These are phyloP conservation scores for Poa annua DNA, from an alignment of 176 grass and related monocot species.

Conservation along the genomic window DNA sequence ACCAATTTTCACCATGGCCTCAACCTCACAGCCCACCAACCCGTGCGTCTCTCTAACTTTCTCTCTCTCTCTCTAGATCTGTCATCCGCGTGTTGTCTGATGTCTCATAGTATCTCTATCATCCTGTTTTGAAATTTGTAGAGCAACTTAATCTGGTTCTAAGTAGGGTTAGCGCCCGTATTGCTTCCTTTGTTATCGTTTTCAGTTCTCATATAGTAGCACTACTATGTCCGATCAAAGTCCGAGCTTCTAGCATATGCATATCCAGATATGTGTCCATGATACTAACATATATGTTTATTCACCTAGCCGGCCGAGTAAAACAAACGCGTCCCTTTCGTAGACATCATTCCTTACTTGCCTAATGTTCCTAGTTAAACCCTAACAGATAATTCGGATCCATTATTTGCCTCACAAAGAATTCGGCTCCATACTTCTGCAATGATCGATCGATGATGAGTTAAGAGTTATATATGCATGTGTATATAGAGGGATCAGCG, in stretches of 20 bases:
- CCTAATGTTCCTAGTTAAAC: not conserved
- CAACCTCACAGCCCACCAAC: slow-evolving; percentile 22
- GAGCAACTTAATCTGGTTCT: not conserved
- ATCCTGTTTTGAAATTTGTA: not conserved
- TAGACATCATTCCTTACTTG: not conserved
- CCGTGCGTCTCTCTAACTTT: not conserved
- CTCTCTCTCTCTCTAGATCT: not conserved
- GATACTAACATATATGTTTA: not conserved
- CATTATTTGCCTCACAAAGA: not conserved
- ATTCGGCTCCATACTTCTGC: not conserved
- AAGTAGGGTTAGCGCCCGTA: not conserved
- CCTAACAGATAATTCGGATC: not conserved
- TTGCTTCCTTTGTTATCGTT: not conserved
- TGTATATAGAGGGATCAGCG: not conserved
- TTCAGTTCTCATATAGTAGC: not conserved
- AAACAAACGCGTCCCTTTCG: not conserved
- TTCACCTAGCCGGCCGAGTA: slow-evolving; percentile 10
- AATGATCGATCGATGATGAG: not conserved
- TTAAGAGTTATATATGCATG: not conserved
- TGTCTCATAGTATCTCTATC: not conserved
- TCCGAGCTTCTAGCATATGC: not conserved
- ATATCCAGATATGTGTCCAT: slow-evolving; percentile 2
- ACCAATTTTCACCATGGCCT: slow-evolving; percentile 26
- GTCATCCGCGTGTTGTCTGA: not conserved
- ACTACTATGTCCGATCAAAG: not conserved